Evolutionary conservation across 129 eudicot species (phyloP), one percentile per base, ranked within the genome.

Genomic region (Smallanthus sonchifolius): DNA sequence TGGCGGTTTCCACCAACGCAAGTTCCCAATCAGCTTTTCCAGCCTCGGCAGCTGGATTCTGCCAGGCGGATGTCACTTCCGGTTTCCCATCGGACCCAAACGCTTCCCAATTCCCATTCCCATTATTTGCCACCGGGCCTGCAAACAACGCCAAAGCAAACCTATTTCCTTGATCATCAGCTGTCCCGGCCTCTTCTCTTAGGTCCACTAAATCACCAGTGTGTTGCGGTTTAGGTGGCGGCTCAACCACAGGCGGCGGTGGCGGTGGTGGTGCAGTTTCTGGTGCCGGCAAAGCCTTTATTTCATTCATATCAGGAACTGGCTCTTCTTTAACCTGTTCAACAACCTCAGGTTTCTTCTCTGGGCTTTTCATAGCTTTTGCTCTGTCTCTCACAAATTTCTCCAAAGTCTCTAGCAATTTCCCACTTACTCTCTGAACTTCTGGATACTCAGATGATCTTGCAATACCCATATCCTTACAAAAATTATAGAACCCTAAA

Each of bases 41-140:
- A 13, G 65, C 59, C 40, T 91, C 92, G 0, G 92, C 95, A 13
- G 97, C 97, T 2, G 97, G 97, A 69, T 76, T 88, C 77, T 91
- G 89, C 97, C 97, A 91, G 1, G 97, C 97, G 0, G 97, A 91
- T 9, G 90, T 88, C 39, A 91, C 90, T 42, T 84, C 91, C 0
- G 87, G 17, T 43, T 75, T 83, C 6, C 93, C 87, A 16, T 75
- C 78, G 20, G 92, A 72, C 15, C 79, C 79, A 65, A 91, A 91
- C 2, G 91, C 84, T 64, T 88, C 92, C 97, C 91, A 91, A 1
- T 86, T 85, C 7, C 89, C 91, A 49, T 85, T 87, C 32, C 66
- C 78, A 6, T 72, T 78, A 48, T 75, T 88, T 8, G 87, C 80
- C 4, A 79, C 88, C 0, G 97, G 92, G 15, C 92, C 92, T 0